Evolutionary conservation across 78 protist species (phyloP), one percentile per base, ranked within the genome.

Genomic region (Ministeria vibrans): DNA sequence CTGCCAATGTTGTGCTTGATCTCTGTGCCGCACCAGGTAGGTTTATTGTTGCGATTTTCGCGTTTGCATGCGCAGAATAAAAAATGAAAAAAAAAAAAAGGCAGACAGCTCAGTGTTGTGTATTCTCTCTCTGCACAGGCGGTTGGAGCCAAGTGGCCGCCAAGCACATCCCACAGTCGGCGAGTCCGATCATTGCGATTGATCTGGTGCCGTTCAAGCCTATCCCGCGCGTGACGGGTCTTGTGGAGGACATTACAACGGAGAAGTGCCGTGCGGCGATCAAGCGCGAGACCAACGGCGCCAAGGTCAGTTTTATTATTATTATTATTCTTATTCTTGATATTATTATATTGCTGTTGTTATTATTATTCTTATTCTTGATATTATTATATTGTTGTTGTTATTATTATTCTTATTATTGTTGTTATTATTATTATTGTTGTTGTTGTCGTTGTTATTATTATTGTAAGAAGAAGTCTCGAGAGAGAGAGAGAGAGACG

Each of bases 1-100:
- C 28, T 2, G 84, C 98, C 11, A 39, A 77, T 9, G 90, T 86
- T 41, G 51, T 88, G 38, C 55, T 99, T 77, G 99, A 99, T 91
- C 95, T 99, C 44, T 99, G 99, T 80, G 99, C 99, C 13, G 99
- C 99, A 1, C 99, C 99, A 9, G 99, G 99, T 44, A 92, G 96
- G 44, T 95, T 96, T 95, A 85, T 41, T 23, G 74, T 20, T 49
- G 49, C 36, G 23, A 5, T 63, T 23, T 23, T 1, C 27, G n/a
- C 15, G 77, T 42, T 2, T 4, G 28, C 61, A 18, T 25, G 77
- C 45, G 18, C 13, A 43, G 62, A 13, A 6, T 11, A 6, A 27
- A 27, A 15, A 23, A 27, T 44, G 51, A n/a, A n/a, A n/a, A n/a
- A n/a, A n/a, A n/a, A n/a, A n/a, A n/a, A n/a, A n/a, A n/a, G n/a